Evolutionary conservation across 768 basidiomycete species (phyloP), one percentile per base, ranked within the genome.

Genomic region (Podaxis sp.): DNA sequence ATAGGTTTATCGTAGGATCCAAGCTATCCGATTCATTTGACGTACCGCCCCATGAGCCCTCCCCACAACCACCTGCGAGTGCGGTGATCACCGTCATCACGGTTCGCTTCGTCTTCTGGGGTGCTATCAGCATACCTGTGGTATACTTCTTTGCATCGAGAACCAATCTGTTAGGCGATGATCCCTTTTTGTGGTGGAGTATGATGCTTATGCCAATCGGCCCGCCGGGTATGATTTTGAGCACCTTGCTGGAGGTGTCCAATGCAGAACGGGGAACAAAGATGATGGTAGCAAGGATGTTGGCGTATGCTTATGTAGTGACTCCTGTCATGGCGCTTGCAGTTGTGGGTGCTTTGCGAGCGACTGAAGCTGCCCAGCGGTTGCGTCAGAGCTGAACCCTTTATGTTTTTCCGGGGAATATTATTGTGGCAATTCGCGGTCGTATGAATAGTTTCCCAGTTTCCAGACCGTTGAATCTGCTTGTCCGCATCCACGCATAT

Each of bases 131-230:
- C 59, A 59, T 60, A 24, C 53, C 53, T n/a, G 19, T 57, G 26
- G 17, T 64, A 30, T 64, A 64, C 36, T 30, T 61, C 7, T 39
- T 64, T 9, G 64, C 64, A 8, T 26, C 53, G 2, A 59, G 38
- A 26, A 64, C 64, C 1, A 36, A 17, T 2, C 19, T 64, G 13
- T 39, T 64, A 0, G 59, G 57, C 0, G 53, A 61, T 52, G 64
- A 64, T 44, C 59, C 58, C 1, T 26, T 64, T 12, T 44, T 64
- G 11, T 64, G 64, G 64, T 64, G 57, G 58, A 55, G 59, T 13
- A 60, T 64, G 64, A 64, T 64, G 64, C 33, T 64, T 19, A 64
- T 64, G 64, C 64, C 64, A 15, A 46, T 60, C n/a, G 44, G 64
- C 17, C 64, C 64, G 2, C 64, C 64, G 7, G 64, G 28, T 2